phyloP scores from a whole-genome alignment of 169 alveolate genomes.

The Ichthyophthirius multifiliis region DNA sequence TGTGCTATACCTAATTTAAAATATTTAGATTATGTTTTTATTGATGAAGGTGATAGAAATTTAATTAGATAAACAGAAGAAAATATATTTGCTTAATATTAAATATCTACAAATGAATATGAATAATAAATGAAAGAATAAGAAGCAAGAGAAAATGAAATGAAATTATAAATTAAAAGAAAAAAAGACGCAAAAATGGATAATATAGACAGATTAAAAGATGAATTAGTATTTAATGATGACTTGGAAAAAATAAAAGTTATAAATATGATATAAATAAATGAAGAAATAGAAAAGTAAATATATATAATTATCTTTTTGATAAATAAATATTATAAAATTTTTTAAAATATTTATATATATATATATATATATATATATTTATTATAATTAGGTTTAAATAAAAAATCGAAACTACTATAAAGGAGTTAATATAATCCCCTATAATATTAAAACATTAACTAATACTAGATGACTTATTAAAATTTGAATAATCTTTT shows the following conservation, averaged over 20 bases:
- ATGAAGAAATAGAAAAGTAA: constrained; percentile 54
- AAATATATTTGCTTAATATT: constrained; percentile 16
- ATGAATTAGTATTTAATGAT: constrained; percentile 50
- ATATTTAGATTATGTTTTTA: constrained; percentile 68
- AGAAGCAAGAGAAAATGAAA: constrained; percentile 47
- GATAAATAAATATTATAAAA: too few species aligned
- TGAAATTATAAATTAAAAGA: constrained; percentile 17
- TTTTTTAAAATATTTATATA: too few species aligned
- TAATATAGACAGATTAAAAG: constrained; percentile 46
- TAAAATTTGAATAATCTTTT: constrained; percentile 45
- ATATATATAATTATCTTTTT: background rate
- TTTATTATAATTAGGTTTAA: too few species aligned
- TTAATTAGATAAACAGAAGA: constrained; percentile 47
- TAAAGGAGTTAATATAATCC: constrained; percentile 27
- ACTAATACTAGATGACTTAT: background rate
- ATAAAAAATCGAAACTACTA: too few species aligned
- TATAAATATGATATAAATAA: constrained; percentile 39
- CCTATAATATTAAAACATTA: constrained; percentile 32
- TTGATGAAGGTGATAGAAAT: constrained; percentile 63
- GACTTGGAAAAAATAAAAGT: constrained; percentile 47
- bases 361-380: too few species aligned
- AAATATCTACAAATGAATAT: constrained; percentile 31
- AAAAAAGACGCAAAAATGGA: constrained; percentile 63
- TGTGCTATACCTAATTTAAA: constrained; percentile 50
- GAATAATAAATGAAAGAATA: constrained; percentile 35